Percentiles rank a stretch among this genome's conserved stretches.
phyloP scores from a whole-genome alignment of 345 rosid genomes.

The Citrus inodora region DNA sequence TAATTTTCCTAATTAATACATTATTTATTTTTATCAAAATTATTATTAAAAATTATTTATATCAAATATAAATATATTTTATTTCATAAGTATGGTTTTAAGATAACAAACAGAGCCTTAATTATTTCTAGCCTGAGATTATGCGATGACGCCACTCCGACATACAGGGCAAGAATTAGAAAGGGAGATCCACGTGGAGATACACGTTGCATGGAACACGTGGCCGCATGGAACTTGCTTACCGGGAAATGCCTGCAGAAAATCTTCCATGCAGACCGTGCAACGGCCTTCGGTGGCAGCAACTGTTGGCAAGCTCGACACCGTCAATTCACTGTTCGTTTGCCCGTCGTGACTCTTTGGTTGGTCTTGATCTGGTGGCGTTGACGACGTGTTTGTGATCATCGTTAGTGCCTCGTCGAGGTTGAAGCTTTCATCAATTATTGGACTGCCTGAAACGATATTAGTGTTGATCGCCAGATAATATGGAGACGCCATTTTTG shows the following conservation, averaged over 20 bases:
- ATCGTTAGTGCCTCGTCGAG: conserved; percentile 27
- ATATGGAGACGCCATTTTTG: not conserved
- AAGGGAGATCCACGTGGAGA: conserved; percentile 25
- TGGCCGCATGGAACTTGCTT: conserved; percentile 29
- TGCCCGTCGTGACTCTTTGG: not conserved
- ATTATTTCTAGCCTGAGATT: conserved; percentile 4
- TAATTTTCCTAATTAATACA: too few relatives aligned
- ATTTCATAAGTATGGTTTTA: too few relatives aligned
- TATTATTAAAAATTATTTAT: too few relatives aligned
- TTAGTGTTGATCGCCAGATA: too few relatives aligned
- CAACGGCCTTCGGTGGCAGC: conserved; percentile 6
- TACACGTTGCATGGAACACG: conserved; percentile 26
- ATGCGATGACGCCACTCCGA: conserved; percentile 8
- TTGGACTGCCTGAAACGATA: not conserved
- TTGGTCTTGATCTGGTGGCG: not conserved
- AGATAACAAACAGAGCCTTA: too few relatives aligned
- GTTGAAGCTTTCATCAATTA: conserved; percentile 18
- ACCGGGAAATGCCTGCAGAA: conserved; percentile 4
- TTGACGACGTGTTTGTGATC: not conserved
- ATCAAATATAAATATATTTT: too few relatives aligned
- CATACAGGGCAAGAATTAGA: conserved; percentile 33
- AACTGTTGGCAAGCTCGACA: conserved; percentile 13
- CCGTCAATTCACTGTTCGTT: not conserved
- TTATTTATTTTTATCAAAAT: too few relatives aligned
- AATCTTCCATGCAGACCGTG: conserved; percentile 30